These are phyloP conservation scores for Metarhizium sp. DNA, from an alignment of 2,329 filamentous ascomycete species.

Conservation along the genomic window DNA sequence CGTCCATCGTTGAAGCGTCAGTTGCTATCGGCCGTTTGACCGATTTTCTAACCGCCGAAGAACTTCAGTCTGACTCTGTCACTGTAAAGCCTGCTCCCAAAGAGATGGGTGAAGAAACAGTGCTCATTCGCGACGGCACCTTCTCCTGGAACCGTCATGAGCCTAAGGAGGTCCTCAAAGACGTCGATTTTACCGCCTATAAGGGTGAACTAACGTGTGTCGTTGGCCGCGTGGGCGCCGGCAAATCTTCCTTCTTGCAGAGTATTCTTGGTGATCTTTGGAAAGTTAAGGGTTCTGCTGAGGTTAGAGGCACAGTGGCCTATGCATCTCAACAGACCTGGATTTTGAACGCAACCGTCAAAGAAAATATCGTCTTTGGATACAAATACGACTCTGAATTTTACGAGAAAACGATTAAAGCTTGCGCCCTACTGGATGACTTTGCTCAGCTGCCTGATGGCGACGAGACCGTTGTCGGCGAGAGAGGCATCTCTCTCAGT, in stretches of 20 bases:
- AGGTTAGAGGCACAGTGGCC: constrained; percentile 72
- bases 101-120: constrained; percentile 74
- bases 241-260: constrained; percentile 89
- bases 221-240: constrained; percentile 86
- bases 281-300: constrained; percentile 77
- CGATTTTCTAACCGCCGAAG: constrained; percentile 76
- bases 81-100: constrained; percentile 57
- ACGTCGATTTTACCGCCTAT: constrained; percentile 80
- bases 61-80: constrained; percentile 81
- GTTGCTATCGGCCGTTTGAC: constrained; percentile 84
- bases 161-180: constrained; percentile 58
- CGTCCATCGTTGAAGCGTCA: constrained; percentile 88
- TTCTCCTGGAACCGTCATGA: constrained; percentile 94
- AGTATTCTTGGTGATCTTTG: constrained; percentile 84
- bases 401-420: constrained; percentile 85
- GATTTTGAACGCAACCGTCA: constrained; percentile 97
- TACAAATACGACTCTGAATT: constrained; percentile 90
- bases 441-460: constrained; percentile 90
- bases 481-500: constrained; percentile 90
- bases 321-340: constrained; percentile 91
- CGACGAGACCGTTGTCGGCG: constrained; percentile 92
- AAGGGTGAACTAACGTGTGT: constrained; percentile 92
- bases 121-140: constrained; percentile 72
- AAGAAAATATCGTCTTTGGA: constrained; percentile 95
- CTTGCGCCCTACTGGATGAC: constrained; percentile 84